Evolutionary conservation across 208 protist species (phyloP).

Genomic region (Crithidia mellificae): DNA sequence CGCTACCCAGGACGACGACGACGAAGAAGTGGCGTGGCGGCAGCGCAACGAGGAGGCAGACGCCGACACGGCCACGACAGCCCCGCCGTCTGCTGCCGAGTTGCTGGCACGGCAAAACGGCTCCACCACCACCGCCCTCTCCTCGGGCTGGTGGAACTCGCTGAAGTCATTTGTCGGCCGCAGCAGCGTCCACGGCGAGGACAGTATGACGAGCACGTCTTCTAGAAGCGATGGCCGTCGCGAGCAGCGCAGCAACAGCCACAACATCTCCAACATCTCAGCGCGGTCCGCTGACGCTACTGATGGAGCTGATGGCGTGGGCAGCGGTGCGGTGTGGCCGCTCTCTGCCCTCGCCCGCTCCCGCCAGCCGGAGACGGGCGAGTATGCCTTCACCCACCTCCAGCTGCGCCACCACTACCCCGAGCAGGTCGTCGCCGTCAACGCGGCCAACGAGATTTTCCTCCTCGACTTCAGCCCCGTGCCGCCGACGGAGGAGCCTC

Average conservation of each 20-base stretch:
- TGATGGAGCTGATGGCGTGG: too few species aligned
- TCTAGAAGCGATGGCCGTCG: too few species aligned
- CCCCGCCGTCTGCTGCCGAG: neutral
- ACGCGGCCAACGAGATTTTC: constrained; percentile 57
- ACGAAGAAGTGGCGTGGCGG: neutral
- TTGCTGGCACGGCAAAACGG: constrained; percentile 8
- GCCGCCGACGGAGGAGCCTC: neutral
- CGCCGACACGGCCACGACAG: too few species aligned
- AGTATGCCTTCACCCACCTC: constrained; percentile 55
- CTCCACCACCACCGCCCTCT: neutral
- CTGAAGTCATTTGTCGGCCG: constrained; percentile 36
- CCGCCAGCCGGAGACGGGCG: neutral
- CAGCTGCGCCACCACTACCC: constrained; percentile 46
- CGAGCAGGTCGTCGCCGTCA: constrained; percentile 53
- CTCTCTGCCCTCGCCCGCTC: constrained; percentile 7
- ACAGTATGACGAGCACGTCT: too few species aligned
- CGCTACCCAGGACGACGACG: neutral
- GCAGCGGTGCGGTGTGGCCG: constrained; percentile 23
- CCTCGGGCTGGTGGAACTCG: constrained; percentile 14
- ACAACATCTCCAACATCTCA: too few species aligned
- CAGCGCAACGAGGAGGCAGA: constrained; percentile 2
- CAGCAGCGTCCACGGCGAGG: neutral
- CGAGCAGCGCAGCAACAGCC: neutral
- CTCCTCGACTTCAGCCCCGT: constrained; percentile 46
- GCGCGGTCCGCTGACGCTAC: too few species aligned